Percentiles rank a stretch among this genome's conserved stretches.
phyloP scores from a whole-genome alignment of 2,329 filamentous ascomycete genomes.

The Clarireedia sp. region DNA sequence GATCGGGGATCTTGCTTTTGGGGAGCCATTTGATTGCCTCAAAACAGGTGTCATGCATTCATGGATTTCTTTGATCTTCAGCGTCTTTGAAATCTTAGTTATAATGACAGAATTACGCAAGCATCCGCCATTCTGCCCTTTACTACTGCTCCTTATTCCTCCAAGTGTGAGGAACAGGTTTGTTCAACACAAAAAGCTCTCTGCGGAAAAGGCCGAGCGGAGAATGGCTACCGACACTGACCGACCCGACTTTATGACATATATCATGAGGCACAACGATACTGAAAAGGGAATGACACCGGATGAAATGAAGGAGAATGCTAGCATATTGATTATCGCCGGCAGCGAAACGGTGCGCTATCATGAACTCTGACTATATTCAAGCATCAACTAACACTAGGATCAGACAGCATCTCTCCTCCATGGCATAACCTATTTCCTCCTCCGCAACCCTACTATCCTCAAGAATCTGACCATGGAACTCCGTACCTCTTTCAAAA shows the following conservation, averaged over 20 bases:
- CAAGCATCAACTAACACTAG: slow-evolving; percentile 7
- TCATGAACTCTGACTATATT: slow-evolving; percentile 2
- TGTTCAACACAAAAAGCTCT: background rate
- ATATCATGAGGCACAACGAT: slow-evolving; percentile 6
- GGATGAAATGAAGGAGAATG: slow-evolving; percentile 2
- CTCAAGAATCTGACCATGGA: slow-evolving; percentile 33
- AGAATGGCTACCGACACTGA: background rate
- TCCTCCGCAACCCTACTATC: slow-evolving; percentile 41
- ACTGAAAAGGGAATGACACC: slow-evolving; percentile 8
- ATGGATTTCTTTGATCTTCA: background rate
- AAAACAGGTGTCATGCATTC: slow-evolving; percentile 10
- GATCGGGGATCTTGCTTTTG: slow-evolving; percentile 37
- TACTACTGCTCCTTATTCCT: background rate
- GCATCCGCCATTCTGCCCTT: background rate
- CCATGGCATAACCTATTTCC: slow-evolving; percentile 33
- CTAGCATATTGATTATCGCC: slow-evolving; percentile 4
- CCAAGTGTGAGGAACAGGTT: background rate
- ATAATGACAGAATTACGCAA: background rate
- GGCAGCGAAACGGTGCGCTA: slow-evolving; percentile 6
- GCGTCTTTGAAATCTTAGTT: background rate
- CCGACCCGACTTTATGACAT: slow-evolving; percentile 6
- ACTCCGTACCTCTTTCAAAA: slow-evolving; percentile 33
- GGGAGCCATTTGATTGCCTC: slow-evolving; percentile 33
- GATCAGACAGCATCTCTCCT: slow-evolving; percentile 29
- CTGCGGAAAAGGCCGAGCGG: background rate